Evolutionary conservation across 1,284 basidiomycete species (phyloP), one percentile per base, ranked within the genome.

Genomic region (Ceratobasidium sp.): DNA sequence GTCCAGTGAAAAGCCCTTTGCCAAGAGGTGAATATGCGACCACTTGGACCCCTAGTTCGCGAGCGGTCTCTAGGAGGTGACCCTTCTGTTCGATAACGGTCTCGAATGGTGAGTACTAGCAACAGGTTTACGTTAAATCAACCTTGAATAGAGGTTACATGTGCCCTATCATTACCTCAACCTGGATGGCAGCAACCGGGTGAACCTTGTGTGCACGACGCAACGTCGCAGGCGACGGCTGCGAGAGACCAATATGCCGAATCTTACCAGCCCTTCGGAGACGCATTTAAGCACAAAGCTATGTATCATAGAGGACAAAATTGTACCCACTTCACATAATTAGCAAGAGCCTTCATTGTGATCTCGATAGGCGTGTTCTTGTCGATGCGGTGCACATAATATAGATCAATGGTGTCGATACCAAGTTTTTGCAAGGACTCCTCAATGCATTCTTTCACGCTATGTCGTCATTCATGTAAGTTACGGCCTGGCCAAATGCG

Each of bases 161-260:
- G 23, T 35, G 26, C 23, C 16, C 18, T 47, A 44, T 21, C 14
- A 52, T 26, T 38, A 28, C 55, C 79, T 91, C 89, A 43, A 89
- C 81, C 79, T 92, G 88, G 30, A 91, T 80, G 2, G 87, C 88
- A 1, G 87, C 79, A 74, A 91, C 87, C 0, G 87, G 87, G 75
- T 88, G 86, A 6, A 89, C 83, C 18, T 85, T 85, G 74, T 88
- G 84, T 5, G 91, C 91, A 52, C 89, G 87, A 6, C 89, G 85
- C 16, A 92, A 83, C 0, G 88, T 89, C 0, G 80, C 81, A 0
- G 85, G 85, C 0, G 85, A 86, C 72, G 85, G 84, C 77, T 92
- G 90, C 59, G 52, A 69, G 13, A 69, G 38, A 16, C 41, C 52
- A 32, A 57, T 69, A 54, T 50, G 47, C 3, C 62, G 47, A 7